A percentile compares a stretch with the other conserved stretches of the same genome.
phyloP scores from a whole-genome alignment of 108 stramenopile species.

The Conticribra weissflogii region DNA sequence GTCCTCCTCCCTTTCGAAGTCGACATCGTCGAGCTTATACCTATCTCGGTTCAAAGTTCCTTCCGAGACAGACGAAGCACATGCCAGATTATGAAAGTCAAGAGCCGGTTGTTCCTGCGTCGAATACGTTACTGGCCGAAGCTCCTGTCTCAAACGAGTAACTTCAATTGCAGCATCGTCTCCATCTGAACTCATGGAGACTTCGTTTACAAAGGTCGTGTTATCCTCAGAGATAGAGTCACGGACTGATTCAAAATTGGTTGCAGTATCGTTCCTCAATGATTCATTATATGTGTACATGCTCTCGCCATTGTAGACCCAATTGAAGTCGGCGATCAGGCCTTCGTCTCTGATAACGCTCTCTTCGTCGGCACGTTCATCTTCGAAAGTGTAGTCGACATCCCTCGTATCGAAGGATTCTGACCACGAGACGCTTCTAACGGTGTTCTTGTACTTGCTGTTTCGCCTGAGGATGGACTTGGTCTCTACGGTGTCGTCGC shows the following conservation, averaged over 20 bases:
- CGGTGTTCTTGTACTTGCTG: background rate
- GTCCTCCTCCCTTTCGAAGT: background rate
- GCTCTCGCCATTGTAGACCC: constrained; percentile 6
- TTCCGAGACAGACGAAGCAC: constrained; percentile 16
- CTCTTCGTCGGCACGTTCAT: background rate
- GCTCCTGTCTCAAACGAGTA: constrained; percentile 1
- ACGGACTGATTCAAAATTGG: background rate
- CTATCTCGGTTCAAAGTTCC: constrained; percentile 4
- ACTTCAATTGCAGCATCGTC: background rate
- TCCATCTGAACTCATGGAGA: background rate
- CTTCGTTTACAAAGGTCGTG: background rate
- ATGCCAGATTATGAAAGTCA: constrained; percentile 11
- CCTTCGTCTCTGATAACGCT: constrained; percentile 1
- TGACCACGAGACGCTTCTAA: constrained; percentile 21
- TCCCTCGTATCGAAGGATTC: constrained; percentile 8
- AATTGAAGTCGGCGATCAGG: constrained; percentile 1
- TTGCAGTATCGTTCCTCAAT: background rate
- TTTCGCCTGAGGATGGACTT: constrained; percentile 16
- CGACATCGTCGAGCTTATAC: constrained; percentile 9
- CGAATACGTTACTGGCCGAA: background rate
- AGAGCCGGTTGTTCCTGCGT: background rate
- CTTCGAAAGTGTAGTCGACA: background rate
- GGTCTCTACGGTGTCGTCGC: background rate
- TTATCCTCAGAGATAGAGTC: background rate
- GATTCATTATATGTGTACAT: background rate